Evolutionary conservation across 176 grass and related monocot species (phyloP), one percentile per base, ranked within the genome.

Genomic region (Raddia guianensis): DNA sequence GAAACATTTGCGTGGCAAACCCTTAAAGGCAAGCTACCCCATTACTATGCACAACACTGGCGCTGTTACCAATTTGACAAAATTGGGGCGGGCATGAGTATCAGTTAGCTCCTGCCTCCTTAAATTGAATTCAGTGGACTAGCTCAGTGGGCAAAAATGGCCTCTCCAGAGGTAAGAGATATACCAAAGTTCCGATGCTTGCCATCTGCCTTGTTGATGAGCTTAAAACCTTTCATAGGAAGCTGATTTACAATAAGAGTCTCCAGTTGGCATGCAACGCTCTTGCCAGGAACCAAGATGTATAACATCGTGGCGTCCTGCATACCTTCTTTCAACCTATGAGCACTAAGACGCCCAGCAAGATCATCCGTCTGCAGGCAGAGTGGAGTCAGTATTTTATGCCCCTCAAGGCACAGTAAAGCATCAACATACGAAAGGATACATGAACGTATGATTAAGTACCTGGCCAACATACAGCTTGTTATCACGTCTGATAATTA

Each of bases 381-480:
- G 75, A 78, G 76, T 48, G 12, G 50, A 68, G 12, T 66, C 49
- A 72, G 61, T 59, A 66, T 72, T 85, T 11, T 20, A 49, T 76
- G 12, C 12, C 9, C 59, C 9, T 43, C 3, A 37, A 37, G 19
- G 49, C 21, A 11, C 3, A 58, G 5, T 58, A 50, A 7, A 75
- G 58, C 5, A 68, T 15, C 1, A 8, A 45, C 18, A 9, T 34
- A 58, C 4, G n/a, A 60, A 56, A 77, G 6, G 66, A 66, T 16
- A 8, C 56, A 37, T 44, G 14, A 71, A 85, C 63, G 7, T 51
- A 34, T 18, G 16, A 81, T 51, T 2, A 55, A 72, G 27, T 82
- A 99, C 96, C 92, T 99, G 96, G 46, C 96, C 96, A 74, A 99
- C 82, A 65, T 99, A 99, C 16, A 99, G 84, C 78, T 86, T 93